Percentiles rank a stretch among this genome's conserved stretches.
Evolutionary conservation across 1,284 basidiomycete genomes (phyloP).

Genomic region (Cutaneotrichosporon sp.): DNA sequence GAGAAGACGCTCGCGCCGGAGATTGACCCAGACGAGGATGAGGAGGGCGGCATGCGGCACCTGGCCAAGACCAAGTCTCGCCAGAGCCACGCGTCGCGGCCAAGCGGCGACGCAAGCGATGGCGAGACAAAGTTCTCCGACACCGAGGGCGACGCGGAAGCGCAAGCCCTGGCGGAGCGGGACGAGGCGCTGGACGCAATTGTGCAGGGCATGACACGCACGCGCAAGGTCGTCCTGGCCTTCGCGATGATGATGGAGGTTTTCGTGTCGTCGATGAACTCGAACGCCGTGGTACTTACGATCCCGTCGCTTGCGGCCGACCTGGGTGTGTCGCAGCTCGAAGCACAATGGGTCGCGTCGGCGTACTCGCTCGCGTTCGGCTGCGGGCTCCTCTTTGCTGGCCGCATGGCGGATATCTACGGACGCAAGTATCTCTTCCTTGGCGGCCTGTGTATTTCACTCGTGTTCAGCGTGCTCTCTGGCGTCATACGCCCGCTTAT

Average conservation of each 20-base stretch:
- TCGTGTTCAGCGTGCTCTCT: constrained; percentile 21
- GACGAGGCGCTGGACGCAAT: constrained; percentile 1
- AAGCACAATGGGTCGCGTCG: constrained; percentile 46
- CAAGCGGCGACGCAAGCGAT: neutral
- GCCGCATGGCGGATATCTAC: constrained; percentile 46
- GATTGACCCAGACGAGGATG: neutral
- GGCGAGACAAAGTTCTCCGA: neutral
- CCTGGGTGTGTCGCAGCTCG: constrained; percentile 28
- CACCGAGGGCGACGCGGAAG: neutral
- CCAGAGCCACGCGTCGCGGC: neutral
- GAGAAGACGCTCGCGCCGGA: constrained; percentile 12
- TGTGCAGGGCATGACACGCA: neutral
- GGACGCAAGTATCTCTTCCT: constrained; percentile 43
- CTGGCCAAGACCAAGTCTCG: constrained; percentile 1
- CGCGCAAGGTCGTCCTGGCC: constrained; percentile 18
- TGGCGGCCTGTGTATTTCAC: constrained; percentile 22
- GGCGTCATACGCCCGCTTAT: constrained; percentile 19
- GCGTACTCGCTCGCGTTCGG: constrained; percentile 46
- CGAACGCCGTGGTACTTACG: constrained; percentile 23
- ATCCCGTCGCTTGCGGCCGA: constrained; percentile 43
- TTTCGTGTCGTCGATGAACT: constrained; percentile 17
- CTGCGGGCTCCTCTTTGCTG: constrained; percentile 45
- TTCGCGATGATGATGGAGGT: constrained; percentile 24
- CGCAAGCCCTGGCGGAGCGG: neutral
- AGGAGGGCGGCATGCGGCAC: neutral